Percentiles rank a stretch among this genome's conserved stretches.
Conservation (phyloP, 768 basidiomycete genomes). For the Termitomyces eurrhizus region DNA sequence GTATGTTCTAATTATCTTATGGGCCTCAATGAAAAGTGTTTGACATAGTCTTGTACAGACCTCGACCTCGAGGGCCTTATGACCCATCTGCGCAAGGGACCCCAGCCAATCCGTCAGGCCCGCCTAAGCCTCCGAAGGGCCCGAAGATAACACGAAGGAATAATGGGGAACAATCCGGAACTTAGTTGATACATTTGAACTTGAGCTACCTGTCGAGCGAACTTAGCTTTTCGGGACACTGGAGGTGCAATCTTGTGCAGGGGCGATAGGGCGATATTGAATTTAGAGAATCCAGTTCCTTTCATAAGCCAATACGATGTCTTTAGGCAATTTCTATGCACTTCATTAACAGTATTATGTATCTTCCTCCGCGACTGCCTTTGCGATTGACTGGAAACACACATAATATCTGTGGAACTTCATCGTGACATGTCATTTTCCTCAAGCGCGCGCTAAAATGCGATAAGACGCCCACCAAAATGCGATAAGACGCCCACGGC, state of each 20-base stretch:
- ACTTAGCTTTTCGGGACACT: neutral
- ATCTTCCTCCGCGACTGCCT: neutral
- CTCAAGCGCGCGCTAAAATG: neutral
- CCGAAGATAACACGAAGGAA: neutral
- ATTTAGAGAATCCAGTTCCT: no score
- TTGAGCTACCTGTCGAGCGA: neutral
- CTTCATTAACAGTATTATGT: neutral
- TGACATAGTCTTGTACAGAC: neutral
- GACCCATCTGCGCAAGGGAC: neutral
- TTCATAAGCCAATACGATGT: neutral
- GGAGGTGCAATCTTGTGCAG: neutral
- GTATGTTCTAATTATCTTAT: neutral
- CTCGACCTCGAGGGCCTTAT: neutral
- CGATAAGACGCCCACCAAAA: neutral
- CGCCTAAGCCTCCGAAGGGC: neutral
- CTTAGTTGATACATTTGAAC: neutral
- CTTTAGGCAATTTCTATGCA: neutral
- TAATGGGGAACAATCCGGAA: neutral
- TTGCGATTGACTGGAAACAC: neutral
- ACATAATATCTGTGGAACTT: neutral
- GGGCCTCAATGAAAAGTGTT: neutral
- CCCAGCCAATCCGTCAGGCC: neutral
- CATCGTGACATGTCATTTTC: neutral
- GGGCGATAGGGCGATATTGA: neutral
- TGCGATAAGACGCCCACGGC: neutral